Evolutionary conservation across 2,329 filamentous ascomycete genomes (phyloP), one percentile per base, ranked within the genome.

Genomic region (Stemphylium vesicarium): DNA sequence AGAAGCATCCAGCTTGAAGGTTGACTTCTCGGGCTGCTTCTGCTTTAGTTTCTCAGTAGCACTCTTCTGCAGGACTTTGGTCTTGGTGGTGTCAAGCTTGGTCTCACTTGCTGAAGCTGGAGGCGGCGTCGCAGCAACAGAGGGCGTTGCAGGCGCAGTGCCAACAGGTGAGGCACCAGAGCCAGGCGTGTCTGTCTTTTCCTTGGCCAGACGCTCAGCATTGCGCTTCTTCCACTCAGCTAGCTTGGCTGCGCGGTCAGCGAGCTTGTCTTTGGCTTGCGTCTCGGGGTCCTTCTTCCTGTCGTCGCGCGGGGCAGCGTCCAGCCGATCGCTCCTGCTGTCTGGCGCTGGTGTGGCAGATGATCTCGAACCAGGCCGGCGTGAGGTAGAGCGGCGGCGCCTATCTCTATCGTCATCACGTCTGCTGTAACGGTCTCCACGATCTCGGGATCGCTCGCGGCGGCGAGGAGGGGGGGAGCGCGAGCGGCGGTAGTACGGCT

Each of bases 61-160:
- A 16, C 87, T 88, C 75, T 96, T 96, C 4, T 91, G 90, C 65
- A 96, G 90, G 67, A 95, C 94, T 74, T 95, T 96, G 65, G 89
- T 89, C 58, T 87, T 82, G 69, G 81, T 75, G 9, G 85, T 80
- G 9, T 87, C 82, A 29, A 84, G 78, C 32, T 68, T 56, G 45
- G 35, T 16, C 45, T 63, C 61, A 29, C 63, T 48, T 6, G 63
- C 55, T 24, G 70, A 59, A 5, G 66, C 59, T 12, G 62, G 62
- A 11, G 65, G 48, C 24, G 48, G 42, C 53, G 50, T 78, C 36
- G 46, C 85, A 48, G 56, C 47, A 32, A 61, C 57, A 10, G 59
- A 59, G 85, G 91, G 71, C 3, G 68, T 70, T 85, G 91, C 70
- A 86, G 86, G 73, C 89, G 90, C 82, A 90, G 91, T 75, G 89